Evolutionary conservation across 345 rosid genomes (phyloP).

Genomic region (Corymbia maculata): DNA sequence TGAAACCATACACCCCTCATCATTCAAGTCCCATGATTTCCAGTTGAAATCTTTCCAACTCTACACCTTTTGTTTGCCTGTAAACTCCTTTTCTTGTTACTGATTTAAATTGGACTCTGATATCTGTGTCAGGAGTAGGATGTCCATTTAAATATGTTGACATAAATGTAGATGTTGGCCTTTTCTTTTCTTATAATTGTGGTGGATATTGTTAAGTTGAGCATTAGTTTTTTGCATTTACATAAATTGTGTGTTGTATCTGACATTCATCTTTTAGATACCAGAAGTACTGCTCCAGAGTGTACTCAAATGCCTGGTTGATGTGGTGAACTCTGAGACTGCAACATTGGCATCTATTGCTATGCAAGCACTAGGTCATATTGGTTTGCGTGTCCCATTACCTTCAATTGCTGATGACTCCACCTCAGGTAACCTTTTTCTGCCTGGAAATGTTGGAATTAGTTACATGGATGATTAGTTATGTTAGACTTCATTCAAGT

Average conservation of each 20-base stretch:
- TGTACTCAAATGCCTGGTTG: slow-evolving; percentile 57
- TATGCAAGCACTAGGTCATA: slow-evolving; percentile 95
- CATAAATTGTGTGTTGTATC: neutral
- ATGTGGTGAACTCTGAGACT: slow-evolving; percentile 57
- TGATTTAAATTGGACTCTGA: neutral
- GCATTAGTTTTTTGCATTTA: neutral
- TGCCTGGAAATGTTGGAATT: neutral
- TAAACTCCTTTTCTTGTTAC: neutral
- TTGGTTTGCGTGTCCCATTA: slow-evolving; percentile 63
- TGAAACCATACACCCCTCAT: neutral
- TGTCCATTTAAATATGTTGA: neutral
- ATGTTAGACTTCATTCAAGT: slow-evolving; percentile 1
- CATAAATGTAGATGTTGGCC: neutral
- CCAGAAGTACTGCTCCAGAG: slow-evolving; percentile 47
- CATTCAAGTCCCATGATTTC: neutral
- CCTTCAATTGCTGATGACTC: slow-evolving; percentile 45
- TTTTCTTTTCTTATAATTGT: neutral
- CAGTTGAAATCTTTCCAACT: neutral
- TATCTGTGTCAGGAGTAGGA: neutral
- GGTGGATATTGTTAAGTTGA: neutral
- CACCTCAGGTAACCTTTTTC: slow-evolving; percentile 44
- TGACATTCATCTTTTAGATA: slow-evolving; percentile 35
- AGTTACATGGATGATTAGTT: neutral
- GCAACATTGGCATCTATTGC: slow-evolving; percentile 77
- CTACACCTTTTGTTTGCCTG: neutral